Base-by-base conservation (phyloP, 2,329 filamentous ascomycete genomes). In the Hortaea sp. region DNA sequence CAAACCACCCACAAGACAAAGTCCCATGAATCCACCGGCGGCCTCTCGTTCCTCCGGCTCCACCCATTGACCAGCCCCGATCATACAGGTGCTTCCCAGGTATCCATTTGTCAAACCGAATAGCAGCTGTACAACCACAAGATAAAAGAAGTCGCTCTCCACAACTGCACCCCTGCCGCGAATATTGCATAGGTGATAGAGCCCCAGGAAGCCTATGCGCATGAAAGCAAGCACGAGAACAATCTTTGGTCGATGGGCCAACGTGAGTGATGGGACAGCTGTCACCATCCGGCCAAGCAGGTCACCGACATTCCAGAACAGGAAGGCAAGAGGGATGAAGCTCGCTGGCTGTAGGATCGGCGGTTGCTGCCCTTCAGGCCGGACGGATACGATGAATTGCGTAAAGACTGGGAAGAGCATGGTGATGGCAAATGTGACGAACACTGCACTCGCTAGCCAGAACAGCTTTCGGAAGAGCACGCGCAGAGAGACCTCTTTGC, bases 371-470 rank as follows among this genome's bases (percentile, higher is more conserved):
- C 62, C 41, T 57, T 71, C 49, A 6, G 67, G 59, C 4, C 61
- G 64, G 27, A 71, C 65, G 45, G 61, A 72, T 47, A 59, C 57
- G 42, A 74, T 73, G 45, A 66, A 64, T 42, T 69, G 66, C 0
- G 92, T 97, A 66, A 94, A 94, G 50, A 97, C 86, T 1, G 92
- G 92, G 70, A 89, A 97, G 63, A 92, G 81, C 90, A 98, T 97
- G 42, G 89, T 89, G 45, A 90, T 69, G 38, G 76, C 69, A 60
- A 97, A 97, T 61, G 83, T 88, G 53, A 89, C 63, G 57, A 87
- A 88, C 10, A 95, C 79, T 6, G 85, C 79, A n/a, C 74, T 70
- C 0, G 87, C 79, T 10, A 88, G 74, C 78, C 84, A 94, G 58
- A 78, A 79, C 39, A 97, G 77, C 64, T 94, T 94, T 50, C 70